Evolutionary conservation across 1,139 yeast genomes (phyloP).

Genomic region (Taiozyma sp.): DNA sequence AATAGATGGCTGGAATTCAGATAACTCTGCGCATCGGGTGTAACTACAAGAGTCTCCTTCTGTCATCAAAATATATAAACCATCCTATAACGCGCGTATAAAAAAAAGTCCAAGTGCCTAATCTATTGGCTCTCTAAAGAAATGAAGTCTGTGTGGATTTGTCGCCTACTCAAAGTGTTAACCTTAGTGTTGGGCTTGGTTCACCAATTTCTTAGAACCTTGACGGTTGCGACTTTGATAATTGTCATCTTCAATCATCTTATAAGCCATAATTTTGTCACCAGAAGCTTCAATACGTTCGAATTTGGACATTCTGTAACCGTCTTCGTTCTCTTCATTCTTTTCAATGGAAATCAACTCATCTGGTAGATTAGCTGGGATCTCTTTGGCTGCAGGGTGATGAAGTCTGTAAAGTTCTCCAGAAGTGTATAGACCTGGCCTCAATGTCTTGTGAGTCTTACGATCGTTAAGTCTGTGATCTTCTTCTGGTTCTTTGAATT

Average conservation of each 20-base stretch:
- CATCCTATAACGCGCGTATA: neutral
- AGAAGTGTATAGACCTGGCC: constrained; percentile 6
- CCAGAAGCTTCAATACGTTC: neutral
- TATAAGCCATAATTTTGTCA: neutral
- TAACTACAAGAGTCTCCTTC: too few relatives aligned
- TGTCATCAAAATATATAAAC: neutral
- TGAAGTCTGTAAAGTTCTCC: constrained; percentile 5
- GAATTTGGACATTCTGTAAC: neutral
- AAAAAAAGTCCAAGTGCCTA: neutral
- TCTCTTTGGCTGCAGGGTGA: neutral
- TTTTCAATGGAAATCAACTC: neutral
- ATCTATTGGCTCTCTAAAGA: neutral
- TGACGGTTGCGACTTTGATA: neutral
- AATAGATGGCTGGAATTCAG: neutral
- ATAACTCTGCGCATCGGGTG: too few relatives aligned
- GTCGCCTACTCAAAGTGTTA: too few relatives aligned
- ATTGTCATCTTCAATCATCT: neutral
- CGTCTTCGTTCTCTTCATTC: neutral
- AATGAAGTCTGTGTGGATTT: neutral
- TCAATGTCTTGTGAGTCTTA: constrained; percentile 1
- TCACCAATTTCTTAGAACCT: neutral
- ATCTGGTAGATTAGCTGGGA: neutral
- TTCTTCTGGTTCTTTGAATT: neutral
- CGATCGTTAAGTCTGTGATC: constrained; percentile 2
- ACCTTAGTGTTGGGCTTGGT: neutral